phyloP scores from a whole-genome alignment of 1,284 basidiomycete genomes.

The Tilletia setariae region DNA sequence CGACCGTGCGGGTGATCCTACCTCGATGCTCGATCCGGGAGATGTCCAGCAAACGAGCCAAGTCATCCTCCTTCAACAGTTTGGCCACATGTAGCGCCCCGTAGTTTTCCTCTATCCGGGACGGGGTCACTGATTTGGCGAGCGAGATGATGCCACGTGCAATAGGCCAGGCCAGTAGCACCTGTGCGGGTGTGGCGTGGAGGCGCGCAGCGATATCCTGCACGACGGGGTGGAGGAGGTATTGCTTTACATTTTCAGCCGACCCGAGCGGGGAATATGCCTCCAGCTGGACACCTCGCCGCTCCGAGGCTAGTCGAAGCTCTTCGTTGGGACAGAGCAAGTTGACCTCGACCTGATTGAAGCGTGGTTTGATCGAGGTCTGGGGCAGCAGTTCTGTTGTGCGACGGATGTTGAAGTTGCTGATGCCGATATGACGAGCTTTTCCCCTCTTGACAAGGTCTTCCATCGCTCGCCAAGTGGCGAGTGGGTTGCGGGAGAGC shows the following conservation, averaged over 20 bases:
- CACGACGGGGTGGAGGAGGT: slow-evolving; percentile 36
- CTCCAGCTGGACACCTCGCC: slow-evolving; percentile 33
- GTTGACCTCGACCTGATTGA: slow-evolving; percentile 51
- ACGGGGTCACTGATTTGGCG: slow-evolving; percentile 33
- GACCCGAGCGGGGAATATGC: slow-evolving; percentile 45
- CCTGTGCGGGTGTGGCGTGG: slow-evolving; percentile 45
- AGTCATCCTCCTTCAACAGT: slow-evolving; percentile 33
- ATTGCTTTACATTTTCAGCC: slow-evolving; percentile 29
- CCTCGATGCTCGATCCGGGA: neutral
- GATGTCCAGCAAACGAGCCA: slow-evolving; percentile 27
- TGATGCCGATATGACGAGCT: slow-evolving; percentile 63
- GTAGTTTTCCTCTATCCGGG: slow-evolving; percentile 39
- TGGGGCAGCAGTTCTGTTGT: slow-evolving; percentile 33
- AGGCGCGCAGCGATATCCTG: slow-evolving; percentile 40
- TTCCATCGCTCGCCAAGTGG: slow-evolving; percentile 46
- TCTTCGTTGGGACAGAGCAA: slow-evolving; percentile 66
- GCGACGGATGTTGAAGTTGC: slow-evolving; percentile 49
- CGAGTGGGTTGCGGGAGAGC: slow-evolving; percentile 38
- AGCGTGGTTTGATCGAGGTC: slow-evolving; percentile 35
- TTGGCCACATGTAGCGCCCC: slow-evolving; percentile 30
- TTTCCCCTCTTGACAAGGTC: slow-evolving; percentile 50
- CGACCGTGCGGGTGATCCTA: slow-evolving; percentile 24
- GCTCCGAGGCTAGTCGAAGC: slow-evolving; percentile 66
- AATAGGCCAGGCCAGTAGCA: slow-evolving; percentile 39
- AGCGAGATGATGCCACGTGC: slow-evolving; percentile 42